Conservation (phyloP, 352 stramenopile species). For the Phytophthora syringae region DNA sequence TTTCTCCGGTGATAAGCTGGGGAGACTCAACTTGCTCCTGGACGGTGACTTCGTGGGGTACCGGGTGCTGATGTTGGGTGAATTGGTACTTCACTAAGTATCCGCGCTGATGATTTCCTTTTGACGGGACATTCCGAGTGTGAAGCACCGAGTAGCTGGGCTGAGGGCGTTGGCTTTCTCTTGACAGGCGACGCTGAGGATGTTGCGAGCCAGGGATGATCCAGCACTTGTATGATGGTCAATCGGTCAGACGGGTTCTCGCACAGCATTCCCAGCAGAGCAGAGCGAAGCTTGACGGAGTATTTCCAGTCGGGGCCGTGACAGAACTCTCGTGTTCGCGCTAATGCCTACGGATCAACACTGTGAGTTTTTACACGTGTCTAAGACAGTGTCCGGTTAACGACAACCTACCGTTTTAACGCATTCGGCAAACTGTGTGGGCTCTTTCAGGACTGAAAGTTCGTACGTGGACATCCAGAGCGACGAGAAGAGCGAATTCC, state of each 20-base stretch:
- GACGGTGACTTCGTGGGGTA: constrained; percentile 11
- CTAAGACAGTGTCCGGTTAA: background rate
- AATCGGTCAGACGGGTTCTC: constrained; percentile 47
- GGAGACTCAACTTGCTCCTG: constrained; percentile 47
- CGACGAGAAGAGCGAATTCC: constrained; percentile 79
- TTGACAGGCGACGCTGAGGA: constrained; percentile 25
- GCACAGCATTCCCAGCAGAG: constrained; percentile 51
- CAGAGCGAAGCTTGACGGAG: constrained; percentile 47
- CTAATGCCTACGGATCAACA: constrained; percentile 33
- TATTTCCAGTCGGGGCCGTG: constrained; percentile 51
- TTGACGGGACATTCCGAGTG: too few relatives aligned
- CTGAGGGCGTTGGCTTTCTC: too few relatives aligned
- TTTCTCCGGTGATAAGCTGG: constrained; percentile 68
- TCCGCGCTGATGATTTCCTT: too few relatives aligned
- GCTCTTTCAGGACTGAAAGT: constrained; percentile 76
- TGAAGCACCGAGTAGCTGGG: too few relatives aligned
- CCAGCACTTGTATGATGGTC: constrained; percentile 53
- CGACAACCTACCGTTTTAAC: constrained; percentile 36
- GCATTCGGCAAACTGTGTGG: constrained; percentile 46
- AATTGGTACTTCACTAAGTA: too few relatives aligned
- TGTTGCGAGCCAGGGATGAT: constrained; percentile 55
- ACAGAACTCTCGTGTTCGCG: constrained; percentile 39
- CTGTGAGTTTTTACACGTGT: background rate
- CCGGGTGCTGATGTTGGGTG: constrained; percentile 22
- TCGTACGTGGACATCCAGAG: constrained; percentile 90